Conservation (phyloP, 1,284 basidiomycete genomes). For the Naganishia cerealis region DNA sequence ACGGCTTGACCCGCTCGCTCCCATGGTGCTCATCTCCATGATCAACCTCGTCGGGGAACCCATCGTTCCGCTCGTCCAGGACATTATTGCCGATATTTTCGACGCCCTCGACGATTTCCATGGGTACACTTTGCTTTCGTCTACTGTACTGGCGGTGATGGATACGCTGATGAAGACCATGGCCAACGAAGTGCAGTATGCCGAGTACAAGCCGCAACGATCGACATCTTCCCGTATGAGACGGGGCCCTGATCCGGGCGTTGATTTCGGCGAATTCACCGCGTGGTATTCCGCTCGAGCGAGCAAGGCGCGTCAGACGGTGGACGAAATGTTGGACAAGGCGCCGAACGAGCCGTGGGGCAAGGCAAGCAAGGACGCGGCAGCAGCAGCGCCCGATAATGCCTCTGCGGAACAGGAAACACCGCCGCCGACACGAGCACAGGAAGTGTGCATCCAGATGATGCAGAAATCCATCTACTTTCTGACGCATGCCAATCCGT, state of each 20-base stretch:
- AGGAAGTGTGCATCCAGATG: slow-evolving; percentile 75
- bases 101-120: slow-evolving; percentile 90
- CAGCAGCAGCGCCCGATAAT: slow-evolving; percentile 43
- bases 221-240: slow-evolving; percentile 51
- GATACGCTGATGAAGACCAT: slow-evolving; percentile 85
- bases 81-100: slow-evolving; percentile 91
- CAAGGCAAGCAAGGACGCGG: slow-evolving; percentile 38
- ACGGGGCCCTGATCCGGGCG: slow-evolving; percentile 43
- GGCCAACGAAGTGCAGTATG: slow-evolving; percentile 39
- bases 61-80: slow-evolving; percentile 79
- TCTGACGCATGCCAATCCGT: slow-evolving; percentile 78
- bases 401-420: slow-evolving; percentile 57
- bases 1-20: slow-evolving; percentile 64
- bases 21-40: slow-evolving; percentile 71
- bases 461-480: slow-evolving; percentile 82
- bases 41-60: slow-evolving; percentile 78
- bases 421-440: slow-evolving; percentile 65
- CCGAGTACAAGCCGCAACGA: slow-evolving; percentile 39
- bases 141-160: slow-evolving; percentile 63
- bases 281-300: slow-evolving; percentile 66
- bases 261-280: slow-evolving; percentile 58
- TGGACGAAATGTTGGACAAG: slow-evolving; percentile 62
- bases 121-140: slow-evolving; percentile 66
- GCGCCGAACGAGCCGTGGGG: slow-evolving; percentile 59
- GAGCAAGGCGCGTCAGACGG: slow-evolving; percentile 44